A percentile compares a stretch with the other conserved stretches of the same genome.
Conservation (phyloP, 2,329 filamentous ascomycete genomes). For the Fusarium scirpi region DNA sequence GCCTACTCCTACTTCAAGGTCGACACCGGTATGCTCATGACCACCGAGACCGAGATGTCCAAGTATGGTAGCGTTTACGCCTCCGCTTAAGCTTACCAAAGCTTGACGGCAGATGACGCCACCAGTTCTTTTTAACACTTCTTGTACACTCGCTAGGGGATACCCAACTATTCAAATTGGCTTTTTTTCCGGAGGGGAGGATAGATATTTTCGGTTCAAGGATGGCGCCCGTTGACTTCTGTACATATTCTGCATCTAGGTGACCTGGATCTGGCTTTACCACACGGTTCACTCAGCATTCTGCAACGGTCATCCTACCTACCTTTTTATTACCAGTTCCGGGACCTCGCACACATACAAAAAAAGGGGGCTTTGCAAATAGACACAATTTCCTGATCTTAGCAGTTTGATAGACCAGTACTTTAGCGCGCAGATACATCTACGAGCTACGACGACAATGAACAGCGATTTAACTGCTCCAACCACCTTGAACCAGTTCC, state of each 20-base stretch:
- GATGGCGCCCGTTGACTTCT: constrained; percentile 46
- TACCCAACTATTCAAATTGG: constrained; percentile 46
- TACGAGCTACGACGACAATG: constrained; percentile 47
- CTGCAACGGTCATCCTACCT: constrained; percentile 14
- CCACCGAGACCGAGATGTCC: constrained; percentile 56
- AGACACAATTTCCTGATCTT: constrained; percentile 33
- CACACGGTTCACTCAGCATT: constrained; percentile 1
- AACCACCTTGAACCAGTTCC: not conserved
- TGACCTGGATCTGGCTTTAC: constrained; percentile 20
- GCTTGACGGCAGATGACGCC: constrained; percentile 4
- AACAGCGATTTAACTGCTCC: constrained; percentile 30
- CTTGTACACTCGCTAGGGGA: constrained; percentile 55
- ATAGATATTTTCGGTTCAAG: constrained; percentile 38
- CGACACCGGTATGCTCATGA: constrained; percentile 57
- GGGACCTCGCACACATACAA: constrained; percentile 18
- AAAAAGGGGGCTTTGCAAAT: constrained; percentile 30
- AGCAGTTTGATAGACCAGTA: constrained; percentile 35
- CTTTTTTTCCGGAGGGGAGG: constrained; percentile 40
- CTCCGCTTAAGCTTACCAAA: constrained; percentile 47
- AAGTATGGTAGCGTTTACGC: constrained; percentile 64
- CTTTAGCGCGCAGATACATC: constrained; percentile 35
- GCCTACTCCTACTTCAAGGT: constrained; percentile 71
- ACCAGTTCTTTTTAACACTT: constrained; percentile 48
- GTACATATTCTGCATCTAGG: constrained; percentile 50
- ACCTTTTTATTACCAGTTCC: constrained; percentile 27